Conservation (phyloP, 495 filamentous ascomycete genomes). For the Tuber calosporum region DNA sequence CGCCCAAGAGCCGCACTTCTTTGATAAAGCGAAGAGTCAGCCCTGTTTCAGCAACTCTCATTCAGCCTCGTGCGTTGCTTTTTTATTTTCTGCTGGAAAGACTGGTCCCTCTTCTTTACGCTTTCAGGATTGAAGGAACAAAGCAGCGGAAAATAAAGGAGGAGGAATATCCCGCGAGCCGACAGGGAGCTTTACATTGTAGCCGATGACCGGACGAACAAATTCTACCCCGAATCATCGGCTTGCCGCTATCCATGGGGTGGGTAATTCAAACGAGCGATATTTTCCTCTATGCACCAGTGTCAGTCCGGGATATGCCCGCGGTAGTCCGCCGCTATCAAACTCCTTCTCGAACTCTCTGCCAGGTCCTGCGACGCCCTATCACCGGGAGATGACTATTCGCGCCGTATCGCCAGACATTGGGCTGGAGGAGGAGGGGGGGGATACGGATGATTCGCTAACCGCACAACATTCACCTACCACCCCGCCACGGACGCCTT, state of each 20-base stretch:
- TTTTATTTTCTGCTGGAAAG: not conserved
- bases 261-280: conserved; percentile 18
- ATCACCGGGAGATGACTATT: conserved; percentile 44
- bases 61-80: not conserved
- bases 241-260: conserved; percentile 26
- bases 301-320: conserved; percentile 36
- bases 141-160: not conserved
- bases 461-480: conserved; percentile 38
- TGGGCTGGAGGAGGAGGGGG: conserved; percentile 33
- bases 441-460: conserved; percentile 30
- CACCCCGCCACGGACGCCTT: conserved; percentile 44
- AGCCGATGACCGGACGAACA: conserved; percentile 36
- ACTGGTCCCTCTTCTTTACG: not conserved
- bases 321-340: conserved; percentile 30
- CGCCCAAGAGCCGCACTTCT: conserved; percentile 18
- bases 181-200: conserved; percentile 12
- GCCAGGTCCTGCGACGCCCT: not conserved
- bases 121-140: not conserved
- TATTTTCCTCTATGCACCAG: conserved; percentile 35
- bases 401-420: conserved; percentile 53
- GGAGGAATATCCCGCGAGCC: not conserved
- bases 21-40: conserved; percentile 20
- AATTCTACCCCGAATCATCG: conserved; percentile 27
- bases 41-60: conserved; percentile 21
- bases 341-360: conserved; percentile 24